Percentiles rank a stretch among this genome's conserved stretches.
phyloP scores from a whole-genome alignment of 805 yeast species.

The Teunomyces cretensis region DNA sequence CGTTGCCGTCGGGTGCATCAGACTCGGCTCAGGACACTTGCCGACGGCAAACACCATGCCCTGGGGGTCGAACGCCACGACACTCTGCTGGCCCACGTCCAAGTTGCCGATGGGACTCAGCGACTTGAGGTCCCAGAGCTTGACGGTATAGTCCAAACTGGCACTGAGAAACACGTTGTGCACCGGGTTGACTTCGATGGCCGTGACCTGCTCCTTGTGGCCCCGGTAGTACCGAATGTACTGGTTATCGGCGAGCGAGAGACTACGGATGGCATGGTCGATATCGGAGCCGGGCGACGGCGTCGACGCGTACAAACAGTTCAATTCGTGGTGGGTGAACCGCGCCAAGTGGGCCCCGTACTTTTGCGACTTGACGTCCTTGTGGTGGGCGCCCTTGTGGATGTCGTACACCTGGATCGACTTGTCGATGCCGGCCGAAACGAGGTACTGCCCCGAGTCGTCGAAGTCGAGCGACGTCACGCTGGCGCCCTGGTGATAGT shows the following conservation, averaged over 20 bases:
- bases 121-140: slow-evolving; percentile 83
- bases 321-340: slow-evolving; percentile 72
- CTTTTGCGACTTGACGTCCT: slow-evolving; percentile 77
- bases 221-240: slow-evolving; percentile 86
- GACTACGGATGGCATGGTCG: slow-evolving; percentile 72
- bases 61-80: slow-evolving; percentile 77
- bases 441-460: slow-evolving; percentile 73
- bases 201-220: slow-evolving; percentile 73
- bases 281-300: slow-evolving; percentile 36
- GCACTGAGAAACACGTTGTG: slow-evolving; percentile 65
- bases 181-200: slow-evolving; percentile 71
- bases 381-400: slow-evolving; percentile 62
- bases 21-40: slow-evolving; percentile 3
- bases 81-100: slow-evolving; percentile 50
- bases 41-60: slow-evolving; percentile 79
- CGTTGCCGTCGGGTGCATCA: slow-evolving; percentile 1
- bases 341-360: slow-evolving; percentile 88
- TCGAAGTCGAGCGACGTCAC: slow-evolving; percentile 77
- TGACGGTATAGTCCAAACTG: slow-evolving; percentile 74
- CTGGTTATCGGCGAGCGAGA: slow-evolving; percentile 74
- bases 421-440: slow-evolving; percentile 80
- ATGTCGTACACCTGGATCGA: slow-evolving; percentile 80
- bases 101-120: slow-evolving; percentile 60
- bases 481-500: slow-evolving; percentile 51
- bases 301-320: slow-evolving; percentile 83